These are phyloP conservation scores for Boletus subcaerulescens DNA, from an alignment of 768 basidiomycete species.

Conservation along the genomic window DNA sequence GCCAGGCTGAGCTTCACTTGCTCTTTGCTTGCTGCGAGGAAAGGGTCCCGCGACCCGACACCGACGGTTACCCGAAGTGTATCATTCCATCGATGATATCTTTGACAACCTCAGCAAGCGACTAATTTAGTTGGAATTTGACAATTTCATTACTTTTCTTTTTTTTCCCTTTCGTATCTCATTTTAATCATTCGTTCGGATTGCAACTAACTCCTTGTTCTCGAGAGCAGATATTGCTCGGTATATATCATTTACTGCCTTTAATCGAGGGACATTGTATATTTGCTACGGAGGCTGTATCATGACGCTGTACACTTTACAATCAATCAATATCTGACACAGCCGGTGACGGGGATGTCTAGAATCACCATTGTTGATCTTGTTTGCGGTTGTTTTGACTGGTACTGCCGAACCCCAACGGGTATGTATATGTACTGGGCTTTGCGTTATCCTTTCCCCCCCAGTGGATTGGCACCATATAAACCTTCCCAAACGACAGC, in stretches of 20 bases:
- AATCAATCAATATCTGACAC: slow-evolving; percentile 8
- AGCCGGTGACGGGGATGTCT: neutral
- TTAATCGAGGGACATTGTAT: slow-evolving; percentile 10
- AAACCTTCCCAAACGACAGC: slow-evolving; percentile 28
- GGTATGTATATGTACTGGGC: neutral
- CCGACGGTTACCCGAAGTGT: slow-evolving; percentile 14
- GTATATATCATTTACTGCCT: slow-evolving; percentile 18
- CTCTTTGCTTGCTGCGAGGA: slow-evolving; percentile 6
- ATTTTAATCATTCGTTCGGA: slow-evolving; percentile 10
- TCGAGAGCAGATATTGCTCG: slow-evolving; percentile 10
- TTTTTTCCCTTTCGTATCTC: neutral
- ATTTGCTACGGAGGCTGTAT: slow-evolving; percentile 22
- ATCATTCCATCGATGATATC: slow-evolving; percentile 20
- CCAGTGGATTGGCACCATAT: slow-evolving; percentile 31
- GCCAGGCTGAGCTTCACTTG: neutral
- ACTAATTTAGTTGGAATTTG: slow-evolving; percentile 21
- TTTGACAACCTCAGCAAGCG: slow-evolving; percentile 11
- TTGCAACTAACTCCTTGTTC: slow-evolving; percentile 15
- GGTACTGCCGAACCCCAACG: slow-evolving; percentile 32
- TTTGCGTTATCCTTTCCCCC: slow-evolving; percentile 2
- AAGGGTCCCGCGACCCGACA: slow-evolving; percentile 9
- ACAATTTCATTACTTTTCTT: slow-evolving; percentile 2
- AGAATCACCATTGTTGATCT: neutral
- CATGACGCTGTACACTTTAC: slow-evolving; percentile 2
- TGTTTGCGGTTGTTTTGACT: slow-evolving; percentile 26